Percentiles rank a stretch among this genome's conserved stretches.
Evolutionary conservation across 352 stramenopile species (phyloP).

Genomic region (Pythium graminicola): DNA sequence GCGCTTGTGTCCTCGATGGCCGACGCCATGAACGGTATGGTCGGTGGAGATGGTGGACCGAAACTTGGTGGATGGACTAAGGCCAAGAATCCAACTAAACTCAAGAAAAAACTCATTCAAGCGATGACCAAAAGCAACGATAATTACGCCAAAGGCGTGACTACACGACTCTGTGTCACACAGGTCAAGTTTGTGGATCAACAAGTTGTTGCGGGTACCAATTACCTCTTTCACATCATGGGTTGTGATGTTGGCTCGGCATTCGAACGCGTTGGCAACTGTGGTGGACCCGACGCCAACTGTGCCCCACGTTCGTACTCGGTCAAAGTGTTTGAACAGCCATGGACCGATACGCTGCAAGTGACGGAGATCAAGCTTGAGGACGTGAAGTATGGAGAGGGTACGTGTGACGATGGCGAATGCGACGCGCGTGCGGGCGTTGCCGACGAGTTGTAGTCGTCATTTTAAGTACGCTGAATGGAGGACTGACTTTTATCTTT

Average conservation of each 20-base stretch:
- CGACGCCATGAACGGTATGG: slow-evolving; percentile 17
- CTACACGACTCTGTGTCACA: slow-evolving; percentile 33
- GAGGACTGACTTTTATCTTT: slow-evolving; percentile 5
- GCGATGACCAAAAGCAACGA: slow-evolving; percentile 22
- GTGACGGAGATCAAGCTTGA: slow-evolving; percentile 42
- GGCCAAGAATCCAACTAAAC: slow-evolving; percentile 15
- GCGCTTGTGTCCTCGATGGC: not conserved
- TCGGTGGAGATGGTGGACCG: not conserved
- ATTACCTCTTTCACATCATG: slow-evolving; percentile 63
- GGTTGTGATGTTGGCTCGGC: slow-evolving; percentile 39
- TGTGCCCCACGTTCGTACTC: slow-evolving; percentile 32
- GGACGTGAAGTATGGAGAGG: not conserved
- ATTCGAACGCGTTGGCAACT: slow-evolving; percentile 33
- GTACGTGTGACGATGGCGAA: slow-evolving; percentile 13
- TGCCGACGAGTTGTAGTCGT: slow-evolving; percentile 13
- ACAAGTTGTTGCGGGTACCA: slow-evolving; percentile 69
- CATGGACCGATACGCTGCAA: slow-evolving; percentile 54
- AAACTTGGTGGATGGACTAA: slow-evolving; percentile 17
- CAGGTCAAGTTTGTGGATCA: slow-evolving; percentile 37
- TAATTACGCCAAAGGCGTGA: slow-evolving; percentile 25
- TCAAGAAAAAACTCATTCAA: slow-evolving; percentile 18
- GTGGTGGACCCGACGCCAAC: slow-evolving; percentile 22
- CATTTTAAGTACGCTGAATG: not conserved
- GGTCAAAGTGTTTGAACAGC: slow-evolving; percentile 52
- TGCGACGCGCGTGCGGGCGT: not conserved